Percentiles rank a stretch among this genome's conserved stretches.
Evolutionary conservation across 192 early-diverging fungal species (phyloP).

Genomic region (Coemansia sp.): DNA sequence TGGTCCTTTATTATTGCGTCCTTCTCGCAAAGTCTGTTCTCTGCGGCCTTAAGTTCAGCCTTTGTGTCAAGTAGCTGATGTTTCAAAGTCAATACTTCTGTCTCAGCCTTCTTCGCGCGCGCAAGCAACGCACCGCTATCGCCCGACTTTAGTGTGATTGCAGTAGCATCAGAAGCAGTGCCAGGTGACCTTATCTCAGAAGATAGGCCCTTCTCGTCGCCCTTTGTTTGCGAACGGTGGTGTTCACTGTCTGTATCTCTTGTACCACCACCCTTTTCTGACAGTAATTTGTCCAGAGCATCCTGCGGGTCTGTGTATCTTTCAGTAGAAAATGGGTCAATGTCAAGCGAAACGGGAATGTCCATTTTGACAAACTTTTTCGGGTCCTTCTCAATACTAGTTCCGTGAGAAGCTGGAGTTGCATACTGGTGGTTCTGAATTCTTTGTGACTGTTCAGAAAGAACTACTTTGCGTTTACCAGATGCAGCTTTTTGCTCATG

Average conservation of each 20-base stretch:
- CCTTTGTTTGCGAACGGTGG: conserved; percentile 4
- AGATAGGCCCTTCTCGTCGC: not conserved
- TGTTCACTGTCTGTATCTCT: not conserved
- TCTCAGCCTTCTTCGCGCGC: conserved; percentile 28
- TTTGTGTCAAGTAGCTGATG: conserved; percentile 54
- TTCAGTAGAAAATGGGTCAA: conserved; percentile 35
- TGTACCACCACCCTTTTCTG: conserved; percentile 20
- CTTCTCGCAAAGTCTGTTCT: conserved; percentile 45
- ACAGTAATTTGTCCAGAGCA: conserved; percentile 38
- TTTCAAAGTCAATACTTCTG: conserved; percentile 36
- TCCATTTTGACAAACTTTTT: conserved; percentile 40
- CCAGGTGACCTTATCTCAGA: conserved; percentile 5
- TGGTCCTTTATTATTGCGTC: conserved; percentile 47
- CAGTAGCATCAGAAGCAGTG: not conserved
- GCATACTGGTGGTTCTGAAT: conserved; percentile 25
- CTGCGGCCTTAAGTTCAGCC: conserved; percentile 44
- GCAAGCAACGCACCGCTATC: conserved; percentile 8
- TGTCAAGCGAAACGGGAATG: conserved; percentile 45
- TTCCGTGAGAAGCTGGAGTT: no score
- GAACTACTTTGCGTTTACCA: conserved; percentile 32
- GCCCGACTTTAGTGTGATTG: conserved; percentile 4
- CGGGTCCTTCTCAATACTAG: conserved; percentile 29
- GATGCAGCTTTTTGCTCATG: conserved; percentile 36
- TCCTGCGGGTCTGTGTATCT: conserved; percentile 29
- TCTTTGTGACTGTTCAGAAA: conserved; percentile 34